Conservation (phyloP, 306 rosid species). For the Rubus idaeus region DNA sequence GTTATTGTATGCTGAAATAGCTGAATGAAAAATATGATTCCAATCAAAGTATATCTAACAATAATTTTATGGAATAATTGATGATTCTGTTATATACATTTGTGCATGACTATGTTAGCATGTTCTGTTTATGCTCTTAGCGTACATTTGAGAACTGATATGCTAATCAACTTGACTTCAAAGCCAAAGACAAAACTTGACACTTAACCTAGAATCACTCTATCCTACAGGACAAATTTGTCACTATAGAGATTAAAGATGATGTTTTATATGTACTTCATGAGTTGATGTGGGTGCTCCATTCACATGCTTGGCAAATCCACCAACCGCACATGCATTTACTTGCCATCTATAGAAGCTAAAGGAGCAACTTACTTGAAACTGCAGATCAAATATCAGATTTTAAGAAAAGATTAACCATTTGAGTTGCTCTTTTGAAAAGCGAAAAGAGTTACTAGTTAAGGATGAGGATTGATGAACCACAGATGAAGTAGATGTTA, state of each 20-base stretch:
- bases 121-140: not conserved
- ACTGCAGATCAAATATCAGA: not conserved
- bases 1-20: conserved; percentile 11
- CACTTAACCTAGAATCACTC: not conserved
- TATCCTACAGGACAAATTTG: not conserved
- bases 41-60: not conserved
- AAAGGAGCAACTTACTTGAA: not conserved
- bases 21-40: not conserved
- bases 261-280: not conserved
- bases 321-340: not conserved
- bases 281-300: not conserved
- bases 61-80: not conserved
- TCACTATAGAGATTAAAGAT: not conserved
- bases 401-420: not conserved
- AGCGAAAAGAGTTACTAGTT: not conserved
- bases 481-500: not conserved
- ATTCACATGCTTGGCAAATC: not conserved
- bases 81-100: not conserved
- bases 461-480: not conserved
- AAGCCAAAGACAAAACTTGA: not conserved
- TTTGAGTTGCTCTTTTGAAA: not conserved
- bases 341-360: not conserved
- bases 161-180: not conserved
- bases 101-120: not conserved
- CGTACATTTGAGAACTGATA: not conserved